Evolutionary conservation across 805 yeast species (phyloP), one percentile per base, ranked within the genome.

Genomic region (Candida tallmaniae): DNA sequence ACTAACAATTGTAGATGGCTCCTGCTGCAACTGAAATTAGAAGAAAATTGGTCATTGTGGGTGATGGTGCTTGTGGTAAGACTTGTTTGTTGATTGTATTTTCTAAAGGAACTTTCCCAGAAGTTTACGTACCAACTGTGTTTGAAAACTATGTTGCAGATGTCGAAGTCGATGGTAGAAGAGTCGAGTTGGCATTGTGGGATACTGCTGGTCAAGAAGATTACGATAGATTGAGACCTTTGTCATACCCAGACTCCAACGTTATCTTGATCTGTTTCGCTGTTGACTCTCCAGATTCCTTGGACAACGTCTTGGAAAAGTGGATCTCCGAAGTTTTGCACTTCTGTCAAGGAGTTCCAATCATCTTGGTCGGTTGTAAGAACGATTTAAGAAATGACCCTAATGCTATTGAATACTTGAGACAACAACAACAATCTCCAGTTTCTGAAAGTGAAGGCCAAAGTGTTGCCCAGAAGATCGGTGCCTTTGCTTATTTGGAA

Each of bases 141-240:
- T 90, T 90, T 55, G 97, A 90, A 62, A 93, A 89, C 72, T 93
- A 90, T 63, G 97, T 90, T 51, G 95, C 97, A 30, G 96, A 88
- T 60, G 97, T 90, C 39, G 70, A 64, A 46, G 96, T 65, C 25
- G 71, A 65, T 40, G 70, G 70, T 26, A 64, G 71, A 61, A 65
- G 59, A 43, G 97, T 90, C 39, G 96, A 89, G 60, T 71, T 88
- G 62, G 95, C 96, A 6, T 71, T 88, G 48, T 88, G 96, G 96
- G 96, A 88, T 87, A 88, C 96, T 48, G 96, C 97, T 37, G 97
- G 97, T 46, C 97, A 88, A 76, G 97, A 88, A 72, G 97, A 89
- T 70, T 88, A 88, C 59, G 96, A 87, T 63, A 83, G 96, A 64
- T 71, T 86, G 50, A 82, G 95, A 66, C 95, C 96, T 28, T 70